phyloP scores from a whole-genome alignment of 2,329 filamentous ascomycete species.

The Cryphonectria radicalis region DNA sequence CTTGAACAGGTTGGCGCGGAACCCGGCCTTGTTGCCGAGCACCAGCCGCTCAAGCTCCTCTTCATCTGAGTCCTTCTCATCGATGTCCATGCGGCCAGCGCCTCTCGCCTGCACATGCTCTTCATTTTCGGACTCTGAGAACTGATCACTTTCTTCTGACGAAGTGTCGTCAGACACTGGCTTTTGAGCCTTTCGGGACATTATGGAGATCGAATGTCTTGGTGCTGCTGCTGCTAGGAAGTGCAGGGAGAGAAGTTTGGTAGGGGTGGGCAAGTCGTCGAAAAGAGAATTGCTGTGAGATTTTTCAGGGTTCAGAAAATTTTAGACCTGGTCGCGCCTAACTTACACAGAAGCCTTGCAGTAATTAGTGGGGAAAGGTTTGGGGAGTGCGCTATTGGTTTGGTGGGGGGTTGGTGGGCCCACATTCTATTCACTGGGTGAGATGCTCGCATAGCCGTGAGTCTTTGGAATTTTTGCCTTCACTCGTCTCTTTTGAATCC shows the following conservation, averaged over 20 bases:
- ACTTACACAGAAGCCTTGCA: constrained; percentile 24
- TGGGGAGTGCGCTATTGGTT: constrained; percentile 13
- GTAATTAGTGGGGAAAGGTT: constrained; percentile 13
- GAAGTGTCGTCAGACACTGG: constrained; percentile 33
- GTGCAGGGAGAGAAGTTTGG: not conserved
- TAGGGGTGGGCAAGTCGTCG: not conserved
- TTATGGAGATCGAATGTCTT: constrained; percentile 4
- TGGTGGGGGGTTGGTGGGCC: not conserved
- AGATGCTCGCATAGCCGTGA: constrained; percentile 14
- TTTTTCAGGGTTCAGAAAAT: constrained; percentile 24
- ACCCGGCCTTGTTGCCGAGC: constrained; percentile 84
- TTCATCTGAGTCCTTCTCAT: constrained; percentile 80
- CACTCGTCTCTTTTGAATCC: not conserved
- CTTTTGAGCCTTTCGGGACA: constrained; percentile 27
- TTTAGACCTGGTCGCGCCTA: constrained; percentile 19
- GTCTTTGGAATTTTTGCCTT: not conserved
- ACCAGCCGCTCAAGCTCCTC: constrained; percentile 86
- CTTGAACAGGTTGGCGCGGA: constrained; percentile 72
- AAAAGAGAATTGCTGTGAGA: not conserved
- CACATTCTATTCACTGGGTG: constrained; percentile 2
- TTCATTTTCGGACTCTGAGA: constrained; percentile 20
- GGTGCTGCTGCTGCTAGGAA: not conserved
- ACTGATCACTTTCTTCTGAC: constrained; percentile 35
- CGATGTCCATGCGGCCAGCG: constrained; percentile 37
- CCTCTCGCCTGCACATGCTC: constrained; percentile 33